phyloP scores from a whole-genome alignment of 2,329 filamentous ascomycete species.

The Penicillium sp. region DNA sequence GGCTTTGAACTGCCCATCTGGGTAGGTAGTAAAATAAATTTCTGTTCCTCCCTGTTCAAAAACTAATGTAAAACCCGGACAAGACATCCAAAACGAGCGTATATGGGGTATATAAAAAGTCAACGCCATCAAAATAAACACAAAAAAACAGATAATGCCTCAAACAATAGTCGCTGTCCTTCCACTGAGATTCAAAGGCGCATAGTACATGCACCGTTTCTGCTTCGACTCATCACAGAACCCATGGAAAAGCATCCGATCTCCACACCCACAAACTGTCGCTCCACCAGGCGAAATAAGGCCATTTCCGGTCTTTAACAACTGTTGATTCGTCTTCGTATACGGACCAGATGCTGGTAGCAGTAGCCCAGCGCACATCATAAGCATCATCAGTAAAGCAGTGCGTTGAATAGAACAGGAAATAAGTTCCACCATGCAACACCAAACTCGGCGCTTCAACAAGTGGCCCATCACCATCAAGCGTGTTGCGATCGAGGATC shows the following conservation, averaged over 20 bases:
- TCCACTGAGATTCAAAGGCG: slow-evolving; percentile 22
- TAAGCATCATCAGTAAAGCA: slow-evolving; percentile 54
- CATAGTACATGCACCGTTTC: slow-evolving; percentile 29
- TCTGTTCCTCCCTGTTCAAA: no score
- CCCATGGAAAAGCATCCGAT: slow-evolving; percentile 32
- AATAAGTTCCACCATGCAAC: slow-evolving; percentile 45
- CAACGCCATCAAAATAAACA: not conserved
- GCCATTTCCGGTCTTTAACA: slow-evolving; percentile 33
- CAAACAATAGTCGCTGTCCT: slow-evolving; percentile 15
- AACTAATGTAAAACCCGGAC: not conserved
- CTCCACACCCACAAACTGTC: slow-evolving; percentile 30
- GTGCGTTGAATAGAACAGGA: slow-evolving; percentile 59
- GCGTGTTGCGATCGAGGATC: slow-evolving; percentile 53
- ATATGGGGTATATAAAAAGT: not conserved
- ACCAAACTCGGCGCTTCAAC: slow-evolving; percentile 58
- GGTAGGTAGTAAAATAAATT: not conserved
- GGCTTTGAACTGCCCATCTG: not conserved
- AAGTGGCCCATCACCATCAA: slow-evolving; percentile 58
- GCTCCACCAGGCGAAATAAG: slow-evolving; percentile 31
- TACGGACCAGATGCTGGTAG: slow-evolving; percentile 38
- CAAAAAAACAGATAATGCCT: not conserved
- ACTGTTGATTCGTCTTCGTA: slow-evolving; percentile 29
- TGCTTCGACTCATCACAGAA: slow-evolving; percentile 23
- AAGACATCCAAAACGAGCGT: not conserved
- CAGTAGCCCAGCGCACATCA: slow-evolving; percentile 57